Evolutionary conservation across 163 green algal species (phyloP), one percentile per base, ranked within the genome.

Genomic region (Prototheca wickerhamii): DNA sequence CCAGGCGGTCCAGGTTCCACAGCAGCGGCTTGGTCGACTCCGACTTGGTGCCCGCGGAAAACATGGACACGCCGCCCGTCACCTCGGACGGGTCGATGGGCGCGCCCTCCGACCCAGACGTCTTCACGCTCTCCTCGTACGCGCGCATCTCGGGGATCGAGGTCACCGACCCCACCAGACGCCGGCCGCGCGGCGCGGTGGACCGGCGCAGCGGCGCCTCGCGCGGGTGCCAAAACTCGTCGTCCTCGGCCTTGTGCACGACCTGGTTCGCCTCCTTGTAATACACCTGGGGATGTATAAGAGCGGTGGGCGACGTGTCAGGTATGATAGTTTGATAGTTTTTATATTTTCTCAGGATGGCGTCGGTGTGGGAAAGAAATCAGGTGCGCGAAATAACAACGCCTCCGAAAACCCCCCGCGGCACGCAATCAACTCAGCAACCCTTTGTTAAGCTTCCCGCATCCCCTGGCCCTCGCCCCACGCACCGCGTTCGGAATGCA

Each of bases 1-100:
- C 70, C 2, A 80, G 20, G 2, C 73, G 51, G 40, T 80, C 70
- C 26, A 80, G 60, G 56, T 69, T 69, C 73, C 73, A 80, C 60
- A 70, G 63, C 63, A 42, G 18, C 49, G 37, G 17, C 42, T 4
- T 21, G n/a, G 76, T 7, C 7, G 43, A 37, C 58, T 79, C 52
- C 25, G 10, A 25, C 55, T 58, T 62, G 4, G n/a, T 34, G 26
- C 26, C 51, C 6, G 7, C 8, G 26, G 26, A 7, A 6, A 10
- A 10, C 26, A 58, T 33, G 8, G 51, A 4, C 7, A 21, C n/a
- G 51, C 26, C 51, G 8, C 51, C 51, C n/a, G 51, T 58, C 26
- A 58, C 51, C 12, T 10, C 23, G 12, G 18, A 12, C 18, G 23
- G 5, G 46, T 25, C 46, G 5, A 54, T 18, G 46, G 46, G 46